phyloP scores from a whole-genome alignment of 2,329 filamentous ascomycete genomes.

The Rhinocladiella similis region DNA sequence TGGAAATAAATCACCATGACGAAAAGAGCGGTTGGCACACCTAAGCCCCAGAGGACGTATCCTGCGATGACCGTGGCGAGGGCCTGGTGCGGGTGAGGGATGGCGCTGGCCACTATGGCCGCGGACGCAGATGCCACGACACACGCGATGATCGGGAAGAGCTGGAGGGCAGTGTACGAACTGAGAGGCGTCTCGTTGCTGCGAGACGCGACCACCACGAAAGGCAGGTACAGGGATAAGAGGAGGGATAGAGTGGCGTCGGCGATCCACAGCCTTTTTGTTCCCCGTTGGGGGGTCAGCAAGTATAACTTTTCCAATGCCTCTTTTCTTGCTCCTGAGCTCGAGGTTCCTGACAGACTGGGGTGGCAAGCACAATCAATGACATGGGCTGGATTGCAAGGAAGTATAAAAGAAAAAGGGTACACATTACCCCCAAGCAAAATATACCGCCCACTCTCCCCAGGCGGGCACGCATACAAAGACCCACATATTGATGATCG shows the following conservation, averaged over 20 bases:
- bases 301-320: too few relatives aligned
- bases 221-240: conserved; percentile 54
- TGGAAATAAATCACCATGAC: conserved; percentile 69
- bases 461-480: conserved; percentile 59
- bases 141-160: conserved; percentile 66
- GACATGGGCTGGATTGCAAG: not conserved
- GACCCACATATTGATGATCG: conserved; percentile 67
- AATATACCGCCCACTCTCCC: conserved; percentile 57
- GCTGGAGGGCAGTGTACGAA: conserved; percentile 64
- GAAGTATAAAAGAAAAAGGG: too few relatives aligned
- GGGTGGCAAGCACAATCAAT: not conserved
- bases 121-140: conserved; percentile 67
- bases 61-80: conserved; percentile 64
- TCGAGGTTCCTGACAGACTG: too few relatives aligned
- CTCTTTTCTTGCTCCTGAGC: too few relatives aligned
- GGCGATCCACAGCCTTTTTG: conserved; percentile 52
- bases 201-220: conserved; percentile 32
- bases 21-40: conserved; percentile 56
- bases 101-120: conserved; percentile 45
- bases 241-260: conserved; percentile 54
- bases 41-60: conserved; percentile 68
- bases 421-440: conserved; percentile 49
- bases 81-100: conserved; percentile 46
- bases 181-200: conserved; percentile 47
- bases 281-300: too few relatives aligned